phyloP scores from a whole-genome alignment of 2,329 filamentous ascomycete species.

The Tolypocladium capitatum region DNA sequence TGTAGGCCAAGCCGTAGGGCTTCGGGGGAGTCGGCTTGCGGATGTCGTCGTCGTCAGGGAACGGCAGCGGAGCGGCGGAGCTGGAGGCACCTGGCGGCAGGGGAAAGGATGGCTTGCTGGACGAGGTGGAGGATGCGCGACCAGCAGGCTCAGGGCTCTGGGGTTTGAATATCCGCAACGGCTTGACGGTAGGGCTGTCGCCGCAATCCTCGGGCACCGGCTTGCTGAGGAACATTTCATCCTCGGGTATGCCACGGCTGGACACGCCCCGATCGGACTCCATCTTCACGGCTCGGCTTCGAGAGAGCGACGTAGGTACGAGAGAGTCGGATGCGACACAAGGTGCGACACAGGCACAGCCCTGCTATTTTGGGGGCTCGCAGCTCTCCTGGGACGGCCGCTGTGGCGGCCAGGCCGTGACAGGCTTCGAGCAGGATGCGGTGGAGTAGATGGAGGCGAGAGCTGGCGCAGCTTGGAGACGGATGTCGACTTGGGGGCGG shows the following conservation, averaged over 20 bases:
- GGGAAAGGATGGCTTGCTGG: slow-evolving; percentile 47
- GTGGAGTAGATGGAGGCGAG: neutral
- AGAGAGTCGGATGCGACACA: neutral
- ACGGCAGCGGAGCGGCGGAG: slow-evolving; percentile 53
- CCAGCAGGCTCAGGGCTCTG: slow-evolving; percentile 47
- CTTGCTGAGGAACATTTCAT: slow-evolving; percentile 69
- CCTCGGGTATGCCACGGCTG: slow-evolving; percentile 55
- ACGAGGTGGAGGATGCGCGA: slow-evolving; percentile 18
- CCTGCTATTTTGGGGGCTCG: neutral
- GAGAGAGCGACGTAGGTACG: slow-evolving; percentile 2
- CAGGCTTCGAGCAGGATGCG: neutral
- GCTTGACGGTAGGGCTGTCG: slow-evolving; percentile 70
- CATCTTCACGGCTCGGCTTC: slow-evolving; percentile 20
- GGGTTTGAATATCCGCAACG: slow-evolving; percentile 73
- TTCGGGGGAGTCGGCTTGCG: slow-evolving; percentile 31
- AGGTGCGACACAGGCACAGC: neutral
- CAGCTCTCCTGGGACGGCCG: neutral
- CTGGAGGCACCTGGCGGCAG: slow-evolving; percentile 57
- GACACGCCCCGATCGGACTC: slow-evolving; percentile 47
- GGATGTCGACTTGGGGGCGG: neutral
- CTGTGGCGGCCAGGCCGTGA: neutral
- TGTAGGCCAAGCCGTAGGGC: slow-evolving; percentile 30
- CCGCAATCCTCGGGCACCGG: slow-evolving; percentile 35
- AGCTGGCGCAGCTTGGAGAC: neutral
- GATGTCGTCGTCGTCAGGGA: slow-evolving; percentile 56